Evolutionary conservation across 352 stramenopile genomes (phyloP), one percentile per base, ranked within the genome.

Genomic region (Aphanomyces cochlioides): DNA sequence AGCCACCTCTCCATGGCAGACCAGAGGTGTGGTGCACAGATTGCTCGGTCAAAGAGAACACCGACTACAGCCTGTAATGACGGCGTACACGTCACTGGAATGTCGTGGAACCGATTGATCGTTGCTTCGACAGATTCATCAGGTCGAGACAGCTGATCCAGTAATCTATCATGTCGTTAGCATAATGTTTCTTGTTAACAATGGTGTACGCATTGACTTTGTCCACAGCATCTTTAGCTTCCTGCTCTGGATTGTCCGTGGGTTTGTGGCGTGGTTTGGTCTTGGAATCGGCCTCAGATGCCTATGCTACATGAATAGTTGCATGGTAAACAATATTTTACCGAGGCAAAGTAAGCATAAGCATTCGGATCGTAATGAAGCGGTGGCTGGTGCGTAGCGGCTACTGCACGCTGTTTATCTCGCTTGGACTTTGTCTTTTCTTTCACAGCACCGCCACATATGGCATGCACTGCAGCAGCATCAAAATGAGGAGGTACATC

Each of bases 331-430:
- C 28, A 28, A 28, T 28, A 28, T 28, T 28, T 28, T 28, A 28
- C 28, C 28, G 28, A 28, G 66, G 19, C 17, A n/a, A 91, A 93
- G 61, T 90, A 91, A 40, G 80, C 85, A 65, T 88, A 77, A 54
- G 90, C 79, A 6, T 82, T 88, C 54, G 85, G 78, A 40, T 91
- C 85, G 74, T 90, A 93, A 68, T 83, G 81, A n/a, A 56, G 59
- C 70, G 88, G 68, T 38, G 75, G 81, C 59, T 41, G 36, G 4
- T 45, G 7, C n/a, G 59, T 64, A 28, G 74, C 72, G 60, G 15
- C 72, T 37, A 50, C 77, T 37, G 48, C 74, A 69, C 10, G 75
- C 77, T 38, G 54, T 43, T 75, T 67, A 84, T 90, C 45, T 82
- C 72, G 57, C 88, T 89, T 54, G 5, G 34, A 37, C 57, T 79